phyloP scores from a whole-genome alignment of 1,284 basidiomycete genomes.

The Phaffia rhodozyma region DNA sequence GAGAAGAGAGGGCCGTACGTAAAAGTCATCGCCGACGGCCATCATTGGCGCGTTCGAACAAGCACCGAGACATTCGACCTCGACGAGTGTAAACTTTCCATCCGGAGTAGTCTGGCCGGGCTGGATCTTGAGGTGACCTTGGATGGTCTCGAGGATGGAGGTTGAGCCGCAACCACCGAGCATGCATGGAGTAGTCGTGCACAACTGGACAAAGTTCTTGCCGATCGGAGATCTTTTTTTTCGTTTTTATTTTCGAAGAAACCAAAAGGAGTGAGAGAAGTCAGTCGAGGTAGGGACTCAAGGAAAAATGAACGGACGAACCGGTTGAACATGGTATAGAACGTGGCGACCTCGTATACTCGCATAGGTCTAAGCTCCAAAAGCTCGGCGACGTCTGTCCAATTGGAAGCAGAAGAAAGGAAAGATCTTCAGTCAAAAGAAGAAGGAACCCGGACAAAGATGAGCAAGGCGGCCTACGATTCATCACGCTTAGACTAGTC shows the following conservation, averaged over 20 bases:
- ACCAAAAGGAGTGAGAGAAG: background rate
- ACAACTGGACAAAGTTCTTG: conserved; percentile 89
- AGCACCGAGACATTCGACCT: conserved; percentile 96
- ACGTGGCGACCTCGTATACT: conserved; percentile 98
- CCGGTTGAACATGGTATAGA: conserved; percentile 99
- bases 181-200: conserved; percentile 98
- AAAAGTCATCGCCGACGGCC: conserved; percentile 92
- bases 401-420: background rate
- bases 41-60: conserved; percentile 99
- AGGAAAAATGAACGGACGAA: conserved; percentile 31
- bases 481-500: conserved; percentile 99
- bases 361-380: conserved; percentile 96
- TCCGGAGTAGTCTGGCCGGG: conserved; percentile 87
- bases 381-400: conserved; percentile 61
- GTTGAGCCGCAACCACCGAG: conserved; percentile 72
- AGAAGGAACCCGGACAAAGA: background rate
- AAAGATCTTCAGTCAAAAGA: background rate
- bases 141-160: conserved; percentile 75
- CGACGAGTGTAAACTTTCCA: conserved; percentile 92
- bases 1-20: conserved; percentile 45
- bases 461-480: conserved; percentile 33
- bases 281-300: background rate
- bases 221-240: conserved; percentile 55
- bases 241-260: background rate
- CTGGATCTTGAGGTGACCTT: conserved; percentile 68